Evolutionary conservation across 2,329 filamentous ascomycete genomes (phyloP).

Genomic region (Raffaelea ambrosiae): DNA sequence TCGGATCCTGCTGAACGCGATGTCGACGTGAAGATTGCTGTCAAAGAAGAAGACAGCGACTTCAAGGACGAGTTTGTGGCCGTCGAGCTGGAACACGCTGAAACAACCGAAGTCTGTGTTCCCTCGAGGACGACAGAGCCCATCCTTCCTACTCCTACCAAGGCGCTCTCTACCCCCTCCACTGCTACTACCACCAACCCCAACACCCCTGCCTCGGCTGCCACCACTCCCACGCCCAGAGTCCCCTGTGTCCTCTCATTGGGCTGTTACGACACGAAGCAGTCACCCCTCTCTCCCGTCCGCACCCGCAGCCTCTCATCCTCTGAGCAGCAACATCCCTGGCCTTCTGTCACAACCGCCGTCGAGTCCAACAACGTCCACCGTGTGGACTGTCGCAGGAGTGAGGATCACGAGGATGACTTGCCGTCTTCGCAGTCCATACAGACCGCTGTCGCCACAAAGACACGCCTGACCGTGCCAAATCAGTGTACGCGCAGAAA

Average conservation of each 20-base stretch:
- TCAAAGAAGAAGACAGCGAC: no score
- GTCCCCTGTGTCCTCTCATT: no score
- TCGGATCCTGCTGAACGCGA: slow-evolving; percentile 26
- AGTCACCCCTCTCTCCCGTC: background rate
- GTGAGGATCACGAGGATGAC: no score
- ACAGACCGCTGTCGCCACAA: no score
- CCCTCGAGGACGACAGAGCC: no score
- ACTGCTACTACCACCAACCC: background rate
- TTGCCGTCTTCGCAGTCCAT: no score
- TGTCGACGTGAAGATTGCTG: background rate
- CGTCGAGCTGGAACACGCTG: background rate
- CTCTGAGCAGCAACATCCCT: background rate
- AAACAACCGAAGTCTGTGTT: background rate
- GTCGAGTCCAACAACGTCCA: no score
- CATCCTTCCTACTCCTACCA: background rate
- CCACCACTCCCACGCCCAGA: background rate
- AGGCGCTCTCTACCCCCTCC: background rate
- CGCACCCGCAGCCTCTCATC: slow-evolving; percentile 2
- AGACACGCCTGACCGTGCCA: no score
- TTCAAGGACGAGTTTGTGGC: background rate
- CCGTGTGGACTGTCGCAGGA: background rate
- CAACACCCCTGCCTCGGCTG: background rate
- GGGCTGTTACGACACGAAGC: background rate
- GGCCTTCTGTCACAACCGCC: no score
- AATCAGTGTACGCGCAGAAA: no score